These are phyloP conservation scores for Lagerstroemia speciosa DNA, from an alignment of 345 rosid genomes.

Conservation along the genomic window DNA sequence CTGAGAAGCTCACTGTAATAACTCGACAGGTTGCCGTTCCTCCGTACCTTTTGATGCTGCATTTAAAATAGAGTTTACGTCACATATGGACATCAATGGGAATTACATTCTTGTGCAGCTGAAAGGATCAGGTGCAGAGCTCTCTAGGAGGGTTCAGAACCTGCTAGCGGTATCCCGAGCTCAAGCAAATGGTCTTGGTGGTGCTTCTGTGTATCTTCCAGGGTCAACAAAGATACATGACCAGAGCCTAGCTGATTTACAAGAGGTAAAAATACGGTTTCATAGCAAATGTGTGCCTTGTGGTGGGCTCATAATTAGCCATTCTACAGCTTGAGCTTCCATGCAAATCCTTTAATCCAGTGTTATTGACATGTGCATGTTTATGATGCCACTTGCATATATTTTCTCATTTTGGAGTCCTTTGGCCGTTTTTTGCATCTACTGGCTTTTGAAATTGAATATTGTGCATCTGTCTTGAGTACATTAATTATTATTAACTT, in stretches of 20 bases:
- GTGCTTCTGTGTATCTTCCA: conserved; percentile 64
- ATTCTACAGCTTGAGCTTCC: neutral
- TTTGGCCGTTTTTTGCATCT: neutral
- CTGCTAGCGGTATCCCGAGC: conserved; percentile 59
- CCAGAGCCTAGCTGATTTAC: conserved; percentile 92
- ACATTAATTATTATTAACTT: neutral
- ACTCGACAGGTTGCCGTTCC: conserved; percentile 59
- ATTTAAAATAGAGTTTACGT: neutral
- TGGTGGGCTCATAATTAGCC: neutral
- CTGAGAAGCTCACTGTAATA: conserved; percentile 63
- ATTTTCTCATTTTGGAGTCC: neutral
- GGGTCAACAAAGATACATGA: conserved; percentile 94
- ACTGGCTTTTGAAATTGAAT: neutral
- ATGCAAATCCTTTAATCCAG: neutral
- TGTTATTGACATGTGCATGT: neutral
- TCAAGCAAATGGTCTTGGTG: conserved; percentile 50
- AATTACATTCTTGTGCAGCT: conserved; percentile 33
- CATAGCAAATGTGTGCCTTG: neutral
- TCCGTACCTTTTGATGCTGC: neutral
- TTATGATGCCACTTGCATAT: neutral
- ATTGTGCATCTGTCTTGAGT: neutral
- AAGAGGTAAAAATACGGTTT: conserved; percentile 54
- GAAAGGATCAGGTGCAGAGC: conserved; percentile 96
- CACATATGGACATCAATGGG: neutral
- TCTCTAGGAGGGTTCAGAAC: conserved; percentile 85